These are phyloP conservation scores for Ophiostoma fasciatum DNA, from an alignment of 2,329 filamentous ascomycete species.

Conservation along the genomic window DNA sequence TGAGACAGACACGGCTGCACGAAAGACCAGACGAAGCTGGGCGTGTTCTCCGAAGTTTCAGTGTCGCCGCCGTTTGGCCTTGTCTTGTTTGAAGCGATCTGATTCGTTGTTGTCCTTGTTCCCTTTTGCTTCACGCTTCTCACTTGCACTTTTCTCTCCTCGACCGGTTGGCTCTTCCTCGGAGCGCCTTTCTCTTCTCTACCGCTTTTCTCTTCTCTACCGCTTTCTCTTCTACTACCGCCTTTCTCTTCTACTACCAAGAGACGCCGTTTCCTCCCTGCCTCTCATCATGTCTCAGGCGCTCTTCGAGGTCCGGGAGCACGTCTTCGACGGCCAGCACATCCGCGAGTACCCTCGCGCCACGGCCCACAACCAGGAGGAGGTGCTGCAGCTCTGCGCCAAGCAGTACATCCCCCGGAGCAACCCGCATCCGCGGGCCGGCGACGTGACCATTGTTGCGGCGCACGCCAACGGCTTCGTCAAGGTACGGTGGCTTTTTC, in stretches of 20 bases:
- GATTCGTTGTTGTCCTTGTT: too few species aligned
- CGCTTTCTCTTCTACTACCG: background rate
- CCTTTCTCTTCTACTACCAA: too few species aligned
- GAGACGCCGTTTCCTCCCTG: background rate
- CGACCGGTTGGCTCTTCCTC: too few species aligned
- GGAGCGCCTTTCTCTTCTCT: too few species aligned
- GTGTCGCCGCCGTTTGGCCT: too few species aligned
- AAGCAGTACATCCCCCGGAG: conserved; percentile 78
- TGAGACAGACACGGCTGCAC: too few species aligned
- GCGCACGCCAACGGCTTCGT: conserved; percentile 87
- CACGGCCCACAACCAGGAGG: conserved; percentile 58
- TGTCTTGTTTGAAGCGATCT: too few species aligned
- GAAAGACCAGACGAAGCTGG: too few species aligned
- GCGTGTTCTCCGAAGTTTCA: too few species aligned
- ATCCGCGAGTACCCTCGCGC: conserved; percentile 69
- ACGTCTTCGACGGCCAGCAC: conserved; percentile 59
- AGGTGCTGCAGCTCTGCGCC: conserved; percentile 56
- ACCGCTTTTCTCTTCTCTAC: background rate
- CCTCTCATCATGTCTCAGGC: conserved; percentile 10
- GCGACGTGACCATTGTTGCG: conserved; percentile 73
- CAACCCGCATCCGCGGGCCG: conserved; percentile 51
- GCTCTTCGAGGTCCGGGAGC: conserved; percentile 54
- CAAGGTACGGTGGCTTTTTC: too few species aligned
- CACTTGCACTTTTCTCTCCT: too few species aligned
- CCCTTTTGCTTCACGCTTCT: too few species aligned